Conservation (phyloP, 164 flowering plant species). For the Liquidambar formosana region DNA sequence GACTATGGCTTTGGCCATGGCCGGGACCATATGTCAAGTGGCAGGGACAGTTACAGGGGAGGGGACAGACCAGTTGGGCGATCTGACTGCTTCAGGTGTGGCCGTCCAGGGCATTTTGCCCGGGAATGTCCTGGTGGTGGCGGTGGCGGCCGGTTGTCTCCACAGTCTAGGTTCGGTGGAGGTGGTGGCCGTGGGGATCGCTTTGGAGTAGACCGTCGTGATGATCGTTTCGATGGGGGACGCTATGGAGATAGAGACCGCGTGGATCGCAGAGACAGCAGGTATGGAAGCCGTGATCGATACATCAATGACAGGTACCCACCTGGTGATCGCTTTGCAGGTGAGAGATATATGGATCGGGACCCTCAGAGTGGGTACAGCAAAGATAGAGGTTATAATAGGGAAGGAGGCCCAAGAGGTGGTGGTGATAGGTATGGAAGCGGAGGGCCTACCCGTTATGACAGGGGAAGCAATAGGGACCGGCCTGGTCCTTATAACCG, state of each 20-base stretch:
- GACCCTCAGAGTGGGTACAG: constrained; percentile 68
- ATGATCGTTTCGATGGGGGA: constrained; percentile 74
- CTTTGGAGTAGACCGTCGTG: constrained; percentile 71
- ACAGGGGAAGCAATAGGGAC: constrained; percentile 63
- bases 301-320: constrained; percentile 58
- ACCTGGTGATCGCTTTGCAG: constrained; percentile 53
- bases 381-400: constrained; percentile 69
- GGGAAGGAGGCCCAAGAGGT: constrained; percentile 66
- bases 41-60: constrained; percentile 65
- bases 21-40: constrained; percentile 63
- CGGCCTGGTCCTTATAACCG: constrained; percentile 87
- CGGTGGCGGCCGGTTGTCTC: constrained; percentile 43
- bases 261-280: constrained; percentile 59
- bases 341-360: constrained; percentile 59
- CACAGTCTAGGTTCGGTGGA: constrained; percentile 60
- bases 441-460: constrained; percentile 68
- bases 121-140: constrained; percentile 91
- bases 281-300: constrained; percentile 67
- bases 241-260: constrained; percentile 78
- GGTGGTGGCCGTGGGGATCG: constrained; percentile 71
- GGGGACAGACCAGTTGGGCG: constrained; percentile 64
- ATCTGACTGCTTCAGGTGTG: constrained; percentile 93
- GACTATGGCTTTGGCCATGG: constrained; percentile 63
- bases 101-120: constrained; percentile 96
- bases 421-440: constrained; percentile 57